phyloP scores from a whole-genome alignment of 1,284 basidiomycete genomes.

The Trichosporon sp. region DNA sequence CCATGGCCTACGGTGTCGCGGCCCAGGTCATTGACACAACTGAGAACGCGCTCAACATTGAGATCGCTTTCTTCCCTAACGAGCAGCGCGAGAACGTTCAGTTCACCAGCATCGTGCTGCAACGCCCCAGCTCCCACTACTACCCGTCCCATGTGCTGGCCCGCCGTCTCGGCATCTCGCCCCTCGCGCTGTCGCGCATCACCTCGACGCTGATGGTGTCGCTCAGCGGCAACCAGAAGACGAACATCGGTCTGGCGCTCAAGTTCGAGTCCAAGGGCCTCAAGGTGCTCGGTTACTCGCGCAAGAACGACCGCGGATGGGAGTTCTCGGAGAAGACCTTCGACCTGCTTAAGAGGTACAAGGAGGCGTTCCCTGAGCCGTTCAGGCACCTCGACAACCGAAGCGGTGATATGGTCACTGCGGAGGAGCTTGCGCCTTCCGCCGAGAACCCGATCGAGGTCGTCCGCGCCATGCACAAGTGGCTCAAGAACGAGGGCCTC shows the following conservation, averaged over 20 bases:
- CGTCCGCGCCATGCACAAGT: conserved; percentile 72
- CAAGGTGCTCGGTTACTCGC: conserved; percentile 92
- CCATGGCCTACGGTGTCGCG: conserved; percentile 89
- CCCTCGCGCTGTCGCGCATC: conserved; percentile 77
- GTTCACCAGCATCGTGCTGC: conserved; percentile 65
- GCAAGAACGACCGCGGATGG: conserved; percentile 80
- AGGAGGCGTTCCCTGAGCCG: conserved; percentile 74
- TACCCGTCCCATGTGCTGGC: conserved; percentile 70
- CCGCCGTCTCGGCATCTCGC: conserved; percentile 64
- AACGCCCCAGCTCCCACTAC: conserved; percentile 60
- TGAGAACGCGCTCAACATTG: conserved; percentile 65
- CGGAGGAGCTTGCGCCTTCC: conserved; percentile 66
- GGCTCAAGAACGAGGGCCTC: conserved; percentile 83
- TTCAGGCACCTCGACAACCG: conserved; percentile 64
- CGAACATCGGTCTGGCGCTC: conserved; percentile 86
- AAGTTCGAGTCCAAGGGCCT: conserved; percentile 96
- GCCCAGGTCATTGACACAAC: conserved; percentile 75
- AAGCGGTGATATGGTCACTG: conserved; percentile 69
- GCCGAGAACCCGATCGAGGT: conserved; percentile 62
- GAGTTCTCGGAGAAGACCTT: conserved; percentile 88
- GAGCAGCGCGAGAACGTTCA: conserved; percentile 73
- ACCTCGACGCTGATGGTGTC: conserved; percentile 88
- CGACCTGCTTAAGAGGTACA: conserved; percentile 76
- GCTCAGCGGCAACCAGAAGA: conserved; percentile 66
- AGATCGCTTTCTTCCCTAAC: conserved; percentile 77